phyloP scores from a whole-genome alignment of 2,329 filamentous ascomycete species.

The Cucurbitaria berberidis region DNA sequence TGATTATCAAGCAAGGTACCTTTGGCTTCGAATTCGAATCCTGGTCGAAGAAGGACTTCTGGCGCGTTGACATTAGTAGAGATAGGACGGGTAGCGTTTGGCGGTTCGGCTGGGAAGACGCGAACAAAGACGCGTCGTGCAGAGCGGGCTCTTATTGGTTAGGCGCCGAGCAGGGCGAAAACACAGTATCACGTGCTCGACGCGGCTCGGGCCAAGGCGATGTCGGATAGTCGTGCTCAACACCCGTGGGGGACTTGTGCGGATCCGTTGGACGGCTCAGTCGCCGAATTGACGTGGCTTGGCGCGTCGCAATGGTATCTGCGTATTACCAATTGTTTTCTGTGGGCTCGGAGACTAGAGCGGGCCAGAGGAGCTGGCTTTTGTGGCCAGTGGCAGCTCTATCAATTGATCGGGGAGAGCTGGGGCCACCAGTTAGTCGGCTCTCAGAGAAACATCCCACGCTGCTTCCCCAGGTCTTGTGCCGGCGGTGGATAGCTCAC shows the following conservation, averaged over 20 bases:
- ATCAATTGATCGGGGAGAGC: conserved; percentile 28
- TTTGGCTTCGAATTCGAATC: conserved; percentile 50
- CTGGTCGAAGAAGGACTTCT: conserved; percentile 61
- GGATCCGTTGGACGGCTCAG: background rate
- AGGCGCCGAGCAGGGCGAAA: background rate
- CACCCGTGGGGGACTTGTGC: background rate
- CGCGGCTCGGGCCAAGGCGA: conserved; percentile 4
- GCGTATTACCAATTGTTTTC: background rate
- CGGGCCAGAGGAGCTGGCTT: conserved; percentile 14
- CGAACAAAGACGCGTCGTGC: conserved; percentile 22
- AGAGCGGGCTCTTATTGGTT: conserved; percentile 6
- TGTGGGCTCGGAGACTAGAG: background rate
- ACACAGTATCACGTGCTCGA: conserved; percentile 20
- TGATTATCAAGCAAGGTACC: conserved; percentile 35
- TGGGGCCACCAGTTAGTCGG: conserved; percentile 19
- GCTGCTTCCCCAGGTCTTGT: conserved; percentile 40
- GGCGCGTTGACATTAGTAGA: conserved; percentile 55
- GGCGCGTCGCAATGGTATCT: background rate
- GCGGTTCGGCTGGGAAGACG: conserved; percentile 10
- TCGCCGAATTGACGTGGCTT: conserved; percentile 7
- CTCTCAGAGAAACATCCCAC: conserved; percentile 34
- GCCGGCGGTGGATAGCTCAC: conserved; percentile 17
- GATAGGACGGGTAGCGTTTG: conserved; percentile 17
- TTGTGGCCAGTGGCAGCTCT: conserved; percentile 12
- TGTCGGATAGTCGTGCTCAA: background rate